Evolutionary conservation across 345 rosid genomes (phyloP), one percentile per base, ranked within the genome.

Genomic region (Ceriops tagal): DNA sequence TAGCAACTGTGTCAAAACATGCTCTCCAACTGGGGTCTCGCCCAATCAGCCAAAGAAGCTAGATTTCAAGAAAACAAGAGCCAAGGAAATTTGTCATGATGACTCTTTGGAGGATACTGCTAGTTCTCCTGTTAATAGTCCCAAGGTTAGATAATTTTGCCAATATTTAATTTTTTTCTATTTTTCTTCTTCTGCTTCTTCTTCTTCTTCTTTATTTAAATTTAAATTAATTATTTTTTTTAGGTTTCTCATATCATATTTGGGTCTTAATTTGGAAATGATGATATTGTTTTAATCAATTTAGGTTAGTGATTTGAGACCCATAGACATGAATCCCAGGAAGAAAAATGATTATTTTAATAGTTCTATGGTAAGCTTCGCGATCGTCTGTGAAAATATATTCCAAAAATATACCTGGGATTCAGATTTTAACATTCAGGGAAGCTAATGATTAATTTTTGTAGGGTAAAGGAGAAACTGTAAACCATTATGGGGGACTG

Each of bases 51-150:
- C 86, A 6, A 80, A 59, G 61, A 87, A 81, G 56, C 58, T 85
- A 61, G 80, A 70, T 75, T 79, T 78, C 74, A 79, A 84, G 78
- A 86, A 78, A 71, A 81, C 73, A 67, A 87, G 90, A 83, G 77
- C 84, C 75, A 77, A 70, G 46, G 76, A 82, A 64, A 80, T 89
- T 63, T 76, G 58, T 3, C 74, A 73, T 34, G 98, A 90, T 76
- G 95, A 90, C 69, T 88, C 96, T 57, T 82, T 92, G 78, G 96
- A 92, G 73, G 98, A 92, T 65, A 92, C 98, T 68, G 98, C 96
- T 55, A 92, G 88, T 69, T 92, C 98, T 73, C 96, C 96, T 72
- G 87, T 83, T 59, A 87, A 80, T 61, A 87, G 90, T 71, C 93
- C 96, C 64, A 90, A 89, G 90, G 96, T 88, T 65, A 37, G 68